Conservation (phyloP, 1,284 basidiomycete species). For the Sporisorium scitamineum region DNA sequence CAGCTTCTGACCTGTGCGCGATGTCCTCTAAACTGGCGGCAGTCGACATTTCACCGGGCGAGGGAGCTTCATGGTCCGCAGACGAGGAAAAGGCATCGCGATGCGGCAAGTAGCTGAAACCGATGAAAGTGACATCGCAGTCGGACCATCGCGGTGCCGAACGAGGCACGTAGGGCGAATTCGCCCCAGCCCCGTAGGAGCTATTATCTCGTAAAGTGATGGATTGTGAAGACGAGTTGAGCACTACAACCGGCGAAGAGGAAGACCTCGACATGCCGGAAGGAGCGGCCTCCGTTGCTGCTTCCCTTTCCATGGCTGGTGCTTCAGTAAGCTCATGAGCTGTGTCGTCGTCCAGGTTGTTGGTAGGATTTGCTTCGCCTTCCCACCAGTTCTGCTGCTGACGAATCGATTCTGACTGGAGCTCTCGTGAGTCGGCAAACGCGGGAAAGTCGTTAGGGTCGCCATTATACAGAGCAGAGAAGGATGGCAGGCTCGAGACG, state of each 20-base stretch:
- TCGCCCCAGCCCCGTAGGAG: not conserved
- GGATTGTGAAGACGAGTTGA: constrained; percentile 14
- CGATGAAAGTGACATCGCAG: constrained; percentile 55
- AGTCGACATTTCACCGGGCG: constrained; percentile 39
- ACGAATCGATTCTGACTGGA: constrained; percentile 20
- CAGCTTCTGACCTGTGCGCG: not conserved
- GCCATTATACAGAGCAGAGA: constrained; percentile 61
- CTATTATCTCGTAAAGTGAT: constrained; percentile 12
- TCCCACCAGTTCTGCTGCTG: constrained; percentile 28
- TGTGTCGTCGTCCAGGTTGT: not conserved
- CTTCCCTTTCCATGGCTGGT: not conserved
- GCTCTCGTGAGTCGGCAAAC: constrained; percentile 56
- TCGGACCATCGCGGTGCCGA: constrained; percentile 53
- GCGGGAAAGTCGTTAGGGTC: constrained; percentile 62
- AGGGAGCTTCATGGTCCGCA: not conserved
- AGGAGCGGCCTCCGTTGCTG: not conserved
- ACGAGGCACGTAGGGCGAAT: constrained; percentile 24
- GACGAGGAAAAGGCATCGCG: constrained; percentile 33
- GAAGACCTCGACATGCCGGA: constrained; percentile 33
- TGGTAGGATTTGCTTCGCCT: constrained; percentile 3
- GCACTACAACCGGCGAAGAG: constrained; percentile 35
- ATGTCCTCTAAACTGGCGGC: constrained; percentile 37
- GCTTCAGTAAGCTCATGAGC: not conserved
- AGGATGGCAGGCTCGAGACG: constrained; percentile 56
- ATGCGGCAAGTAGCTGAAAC: constrained; percentile 59